Conservation (phyloP, 495 filamentous ascomycete species). For the Penicillium manginii region DNA sequence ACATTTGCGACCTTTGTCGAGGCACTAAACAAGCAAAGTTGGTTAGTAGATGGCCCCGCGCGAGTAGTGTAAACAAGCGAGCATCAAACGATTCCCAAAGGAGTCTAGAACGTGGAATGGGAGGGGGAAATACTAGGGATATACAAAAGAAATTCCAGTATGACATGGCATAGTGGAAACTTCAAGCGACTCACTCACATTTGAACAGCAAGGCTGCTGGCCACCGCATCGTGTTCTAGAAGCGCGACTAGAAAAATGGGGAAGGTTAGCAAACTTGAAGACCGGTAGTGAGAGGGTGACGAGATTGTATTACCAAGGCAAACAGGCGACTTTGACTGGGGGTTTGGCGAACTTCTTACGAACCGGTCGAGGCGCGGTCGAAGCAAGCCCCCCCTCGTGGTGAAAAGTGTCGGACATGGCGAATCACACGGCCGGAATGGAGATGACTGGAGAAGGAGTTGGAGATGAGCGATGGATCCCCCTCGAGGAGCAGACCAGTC, state of each 20-base stretch:
- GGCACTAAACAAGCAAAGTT: constrained; percentile 41
- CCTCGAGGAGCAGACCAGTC: neutral
- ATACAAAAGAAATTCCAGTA: constrained; percentile 5
- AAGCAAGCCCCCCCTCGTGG: constrained; percentile 20
- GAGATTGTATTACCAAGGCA: constrained; percentile 56
- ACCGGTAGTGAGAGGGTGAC: too few relatives aligned
- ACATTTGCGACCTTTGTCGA: constrained; percentile 55
- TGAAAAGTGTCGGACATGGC: constrained; percentile 33
- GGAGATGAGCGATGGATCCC: constrained; percentile 1
- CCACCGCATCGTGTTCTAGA: constrained; percentile 63
- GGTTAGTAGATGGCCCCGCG: neutral
- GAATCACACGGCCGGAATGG: constrained; percentile 28
- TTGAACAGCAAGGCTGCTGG: constrained; percentile 59
- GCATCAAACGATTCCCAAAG: neutral
- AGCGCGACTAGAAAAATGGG: constrained; percentile 48
- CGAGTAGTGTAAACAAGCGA: neutral
- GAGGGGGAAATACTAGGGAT: neutral
- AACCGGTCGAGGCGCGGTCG: constrained; percentile 29
- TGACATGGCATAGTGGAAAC: constrained; percentile 1
- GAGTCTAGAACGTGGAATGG: neutral
- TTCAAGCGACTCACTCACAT: constrained; percentile 58
- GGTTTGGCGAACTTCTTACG: constrained; percentile 58
- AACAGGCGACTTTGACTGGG: constrained; percentile 66
- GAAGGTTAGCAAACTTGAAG: neutral
- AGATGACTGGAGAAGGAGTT: neutral